Evolutionary conservation across 129 eudicot genomes (phyloP), one percentile per base, ranked within the genome.

Genomic region (Escallonia herrerae): DNA sequence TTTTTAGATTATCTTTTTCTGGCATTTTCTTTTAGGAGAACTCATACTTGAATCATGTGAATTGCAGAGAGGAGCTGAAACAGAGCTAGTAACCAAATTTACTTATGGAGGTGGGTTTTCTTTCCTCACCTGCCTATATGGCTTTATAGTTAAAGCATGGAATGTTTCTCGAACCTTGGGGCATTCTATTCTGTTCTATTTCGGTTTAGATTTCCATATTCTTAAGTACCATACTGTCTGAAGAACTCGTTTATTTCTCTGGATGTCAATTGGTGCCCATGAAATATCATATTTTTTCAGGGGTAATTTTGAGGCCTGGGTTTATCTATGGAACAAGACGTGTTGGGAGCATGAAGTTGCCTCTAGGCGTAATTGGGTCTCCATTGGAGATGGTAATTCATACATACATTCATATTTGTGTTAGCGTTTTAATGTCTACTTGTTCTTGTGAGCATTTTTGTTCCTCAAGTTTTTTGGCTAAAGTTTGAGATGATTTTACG

Each of bases 301-400:
- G 95, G 65, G 95, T 88, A 46, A 91, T 88, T 41, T 70, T 91
- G 77, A 87, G 98, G 74, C 98, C 98, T 50, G 98, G 98, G 5
- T 91, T 91, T 63, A 91, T 91, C 11, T 81, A 91, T 62, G 98
- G 98, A 69, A 91, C 98, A 53, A 91, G 98, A 42, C 84, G 75
- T 40, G 95, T 91, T 38, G 98, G 98, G 56, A 85, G 86, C 81
- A 79, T 91, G 87, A 91, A 91, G 67, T 64, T 91, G 48, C 98
- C 98, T 58, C 89, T 91, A n/a, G 95, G 96, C 63, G 87, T 85
- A 13, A 88, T 91, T 49, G 98, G 98, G 72, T 83, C 98, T 58
- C 98, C 98, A 8, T 49, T 91, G 74, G 98, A 91, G 78, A 85
- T 79, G 96, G 98, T 91, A 80, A 46, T 22, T 0, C 33, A 22